Conservation (phyloP, 148 eudicot genomes). For the Diospyros lotus region DNA sequence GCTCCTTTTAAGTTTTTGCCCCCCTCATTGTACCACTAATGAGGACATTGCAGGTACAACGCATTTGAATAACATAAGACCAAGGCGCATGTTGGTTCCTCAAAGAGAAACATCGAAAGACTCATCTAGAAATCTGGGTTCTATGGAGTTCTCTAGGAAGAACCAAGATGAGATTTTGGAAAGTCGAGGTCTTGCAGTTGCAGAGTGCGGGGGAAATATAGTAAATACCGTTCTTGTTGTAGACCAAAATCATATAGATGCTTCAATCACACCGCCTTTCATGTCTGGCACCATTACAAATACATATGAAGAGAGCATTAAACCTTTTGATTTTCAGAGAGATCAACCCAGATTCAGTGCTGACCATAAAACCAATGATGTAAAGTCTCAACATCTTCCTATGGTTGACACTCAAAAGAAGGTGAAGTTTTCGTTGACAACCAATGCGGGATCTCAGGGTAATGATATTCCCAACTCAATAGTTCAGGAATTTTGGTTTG, state of each 20-base stretch:
- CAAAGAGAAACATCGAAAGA: conserved; percentile 39
- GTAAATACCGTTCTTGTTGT: conserved; percentile 23
- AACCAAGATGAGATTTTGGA: conserved; percentile 19
- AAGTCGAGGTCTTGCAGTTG: conserved; percentile 13
- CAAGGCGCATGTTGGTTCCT: conserved; percentile 62
- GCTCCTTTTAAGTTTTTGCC: not conserved
- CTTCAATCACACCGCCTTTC: conserved; percentile 53
- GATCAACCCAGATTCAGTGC: conserved; percentile 33
- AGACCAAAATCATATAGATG: conserved; percentile 48
- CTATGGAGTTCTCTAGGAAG: conserved; percentile 26
- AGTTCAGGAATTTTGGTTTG: not conserved
- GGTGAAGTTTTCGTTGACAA: conserved; percentile 61
- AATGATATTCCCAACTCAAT: conserved; percentile 13
- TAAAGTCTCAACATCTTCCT: conserved; percentile 33
- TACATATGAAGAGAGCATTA: conserved; percentile 36
- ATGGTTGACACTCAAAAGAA: conserved; percentile 54
- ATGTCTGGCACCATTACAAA: conserved; percentile 42
- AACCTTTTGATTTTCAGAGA: conserved; percentile 24
- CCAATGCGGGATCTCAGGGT: conserved; percentile 47
- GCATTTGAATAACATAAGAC: conserved; percentile 51
- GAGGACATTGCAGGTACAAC: conserved; percentile 44
- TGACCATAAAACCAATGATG: conserved; percentile 25
- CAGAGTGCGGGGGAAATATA: conserved; percentile 21
- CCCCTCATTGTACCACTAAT: not conserved
- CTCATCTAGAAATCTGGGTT: conserved; percentile 21